Conservation (phyloP, 306 rosid species). For the Trifolium pratense region DNA sequence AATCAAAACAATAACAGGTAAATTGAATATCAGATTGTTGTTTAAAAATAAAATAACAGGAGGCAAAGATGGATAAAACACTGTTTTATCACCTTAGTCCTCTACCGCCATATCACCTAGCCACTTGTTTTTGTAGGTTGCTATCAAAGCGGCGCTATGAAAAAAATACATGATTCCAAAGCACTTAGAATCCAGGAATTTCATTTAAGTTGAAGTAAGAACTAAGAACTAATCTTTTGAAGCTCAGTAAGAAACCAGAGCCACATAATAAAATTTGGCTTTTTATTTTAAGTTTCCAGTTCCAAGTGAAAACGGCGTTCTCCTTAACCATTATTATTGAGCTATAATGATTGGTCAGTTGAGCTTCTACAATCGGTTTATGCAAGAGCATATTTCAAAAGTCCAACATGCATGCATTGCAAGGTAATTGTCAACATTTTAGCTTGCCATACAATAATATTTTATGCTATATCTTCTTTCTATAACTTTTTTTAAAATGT, state of each 20-base stretch:
- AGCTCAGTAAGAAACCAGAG: background rate
- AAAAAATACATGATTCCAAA: slow-evolving; percentile 20
- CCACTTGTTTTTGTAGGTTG: slow-evolving; percentile 11
- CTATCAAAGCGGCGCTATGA: background rate
- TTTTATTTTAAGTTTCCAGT: slow-evolving; percentile 8
- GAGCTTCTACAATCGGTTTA: background rate
- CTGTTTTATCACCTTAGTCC: slow-evolving; percentile 9
- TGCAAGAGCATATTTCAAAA: background rate
- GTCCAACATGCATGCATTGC: background rate
- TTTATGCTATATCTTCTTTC: background rate
- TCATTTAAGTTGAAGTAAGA: background rate
- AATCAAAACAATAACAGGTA: background rate
- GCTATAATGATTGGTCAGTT: background rate
- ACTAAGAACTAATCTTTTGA: background rate
- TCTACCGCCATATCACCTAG: slow-evolving; percentile 4
- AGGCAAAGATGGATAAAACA: background rate
- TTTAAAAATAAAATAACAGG: slow-evolving; percentile 16
- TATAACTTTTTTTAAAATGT: background rate
- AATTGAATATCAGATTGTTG: slow-evolving; percentile 26
- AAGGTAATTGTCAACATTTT: background rate
- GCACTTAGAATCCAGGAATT: slow-evolving; percentile 9
- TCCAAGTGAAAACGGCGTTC: background rate
- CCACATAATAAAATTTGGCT: background rate
- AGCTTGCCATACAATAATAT: slow-evolving; percentile 1
- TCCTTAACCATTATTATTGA: background rate